These are phyloP conservation scores for Epichloe aotearoae DNA, from an alignment of 2,329 filamentous ascomycete species.

Conservation along the genomic window DNA sequence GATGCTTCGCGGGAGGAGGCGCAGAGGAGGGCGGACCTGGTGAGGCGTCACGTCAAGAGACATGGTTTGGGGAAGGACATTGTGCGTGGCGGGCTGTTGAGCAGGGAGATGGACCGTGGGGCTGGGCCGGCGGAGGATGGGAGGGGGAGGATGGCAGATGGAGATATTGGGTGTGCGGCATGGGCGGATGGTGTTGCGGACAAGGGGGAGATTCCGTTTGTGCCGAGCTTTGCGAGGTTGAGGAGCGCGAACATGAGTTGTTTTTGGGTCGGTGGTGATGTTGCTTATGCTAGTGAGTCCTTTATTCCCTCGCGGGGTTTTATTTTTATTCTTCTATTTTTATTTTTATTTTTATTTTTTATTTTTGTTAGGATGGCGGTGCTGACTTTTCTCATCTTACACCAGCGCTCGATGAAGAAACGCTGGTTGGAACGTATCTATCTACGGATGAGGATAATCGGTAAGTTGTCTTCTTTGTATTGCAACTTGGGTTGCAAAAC, in stretches of 20 bases:
- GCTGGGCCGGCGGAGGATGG: slow-evolving; percentile 8
- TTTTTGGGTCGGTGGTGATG: slow-evolving; percentile 28
- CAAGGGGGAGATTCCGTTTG: slow-evolving; percentile 30
- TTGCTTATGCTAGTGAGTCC: slow-evolving; percentile 31
- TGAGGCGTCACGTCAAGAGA: slow-evolving; percentile 26
- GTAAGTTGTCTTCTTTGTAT: slow-evolving; percentile 13
- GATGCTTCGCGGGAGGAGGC: slow-evolving; percentile 20
- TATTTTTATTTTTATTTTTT: too few species aligned
- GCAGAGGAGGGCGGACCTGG: slow-evolving; percentile 15
- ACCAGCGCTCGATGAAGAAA: slow-evolving; percentile 21
- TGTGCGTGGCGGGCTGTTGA: slow-evolving; percentile 16
- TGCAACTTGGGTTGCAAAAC: too few species aligned
- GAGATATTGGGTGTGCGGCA: slow-evolving; percentile 17
- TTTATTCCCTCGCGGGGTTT: background rate
- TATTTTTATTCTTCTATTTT: background rate
- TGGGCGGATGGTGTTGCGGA: slow-evolving; percentile 26
- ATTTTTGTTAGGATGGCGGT: background rate
- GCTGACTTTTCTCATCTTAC: background rate
- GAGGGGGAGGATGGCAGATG: slow-evolving; percentile 12
- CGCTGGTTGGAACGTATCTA: slow-evolving; percentile 28
- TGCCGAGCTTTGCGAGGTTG: slow-evolving; percentile 14
- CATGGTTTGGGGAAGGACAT: slow-evolving; percentile 21
- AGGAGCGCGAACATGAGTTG: slow-evolving; percentile 23
- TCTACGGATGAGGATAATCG: slow-evolving; percentile 28
- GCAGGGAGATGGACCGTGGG: slow-evolving; percentile 15